Base-by-base conservation (phyloP, 148 eudicot species). In the Cornus kousa region DNA sequence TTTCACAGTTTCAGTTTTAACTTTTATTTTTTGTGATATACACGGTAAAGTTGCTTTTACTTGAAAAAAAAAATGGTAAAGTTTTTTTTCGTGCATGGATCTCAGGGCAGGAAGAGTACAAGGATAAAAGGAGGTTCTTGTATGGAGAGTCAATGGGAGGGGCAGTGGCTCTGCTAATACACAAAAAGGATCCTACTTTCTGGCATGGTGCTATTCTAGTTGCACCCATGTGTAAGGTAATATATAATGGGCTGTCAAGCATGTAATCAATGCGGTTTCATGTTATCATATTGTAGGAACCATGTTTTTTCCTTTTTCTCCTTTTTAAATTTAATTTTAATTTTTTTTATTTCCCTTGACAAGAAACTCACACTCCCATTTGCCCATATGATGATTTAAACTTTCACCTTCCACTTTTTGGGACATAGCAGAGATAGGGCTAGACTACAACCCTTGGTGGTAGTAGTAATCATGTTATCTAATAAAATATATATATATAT, bases 141-240 rank as follows among this genome's bases (percentile, higher is more conserved):
- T 97, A 97, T 68, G 99, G 99, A 65, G 99, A 97, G 82, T 97
- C 99, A 24, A 97, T 97, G 99, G 99, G 99, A 79, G 99, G 99
- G 32, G 99, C 99, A 8, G 98, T 97, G 43, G 86, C 98, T 11
- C 87, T 97, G 77, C 85, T 94, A 48, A 84, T 86, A 59, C 99
- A 94, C 86, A 97, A 92, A 80, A 94, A 89, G 74, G 94, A 92
- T 76, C 94, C 94, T 7, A 62, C 74, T 53, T 92, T 92, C 82
- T 97, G 94, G 92, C 95, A 97, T 64, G 99, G 99, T 7, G 97
- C 98, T 46, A 91, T 97, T 83, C 92, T 97, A 53, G 98, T 94
- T 55, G 99, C 99, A 5, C 99, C 99, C 60, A 97, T 97, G 99
- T 97, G 99, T 83, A 97, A 97, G 99, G 99, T 97, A 89, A 68